Evolutionary conservation across 139 green algal species (phyloP).

Genomic region (Auxenochlorella pyrenoidosa): DNA sequence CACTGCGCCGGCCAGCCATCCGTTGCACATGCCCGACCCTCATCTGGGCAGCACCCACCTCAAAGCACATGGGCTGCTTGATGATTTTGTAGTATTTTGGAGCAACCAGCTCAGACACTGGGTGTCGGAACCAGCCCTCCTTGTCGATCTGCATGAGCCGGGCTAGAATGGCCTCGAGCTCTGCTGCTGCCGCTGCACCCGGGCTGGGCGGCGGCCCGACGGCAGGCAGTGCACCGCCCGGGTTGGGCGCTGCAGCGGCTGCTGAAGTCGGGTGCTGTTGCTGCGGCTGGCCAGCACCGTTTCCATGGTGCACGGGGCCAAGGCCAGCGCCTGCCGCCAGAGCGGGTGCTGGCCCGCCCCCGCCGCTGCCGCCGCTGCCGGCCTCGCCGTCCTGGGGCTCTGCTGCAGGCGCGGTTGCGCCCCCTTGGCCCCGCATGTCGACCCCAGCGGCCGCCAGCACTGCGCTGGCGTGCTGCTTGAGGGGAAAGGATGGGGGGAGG

Average conservation of each 20-base stretch:
- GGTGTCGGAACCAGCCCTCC: slow-evolving; percentile 64
- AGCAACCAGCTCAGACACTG: slow-evolving; percentile 60
- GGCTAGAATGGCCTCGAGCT: slow-evolving; percentile 45
- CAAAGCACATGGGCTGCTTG: slow-evolving; percentile 72
- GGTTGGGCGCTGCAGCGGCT: not conserved
- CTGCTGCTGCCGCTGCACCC: not conserved
- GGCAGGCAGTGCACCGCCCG: not conserved
- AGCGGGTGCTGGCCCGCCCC: too few relatives aligned
- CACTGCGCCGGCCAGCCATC: not conserved
- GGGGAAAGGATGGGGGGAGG: not conserved
- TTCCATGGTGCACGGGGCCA: not conserved
- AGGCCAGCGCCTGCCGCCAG: too few relatives aligned
- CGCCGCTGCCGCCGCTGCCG: too few relatives aligned
- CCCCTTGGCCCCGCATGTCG: not conserved
- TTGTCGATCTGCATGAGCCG: slow-evolving; percentile 44
- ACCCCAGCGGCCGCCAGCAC: not conserved
- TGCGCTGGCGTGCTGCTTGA: not conserved
- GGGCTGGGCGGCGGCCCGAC: not conserved
- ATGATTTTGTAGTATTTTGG: slow-evolving; percentile 68
- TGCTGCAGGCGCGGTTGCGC: not conserved
- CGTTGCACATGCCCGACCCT: too few relatives aligned
- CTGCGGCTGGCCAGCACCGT: not conserved
- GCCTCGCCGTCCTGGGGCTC: not conserved
- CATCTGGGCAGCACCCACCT: slow-evolving; percentile 40
- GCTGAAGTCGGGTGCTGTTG: not conserved